phyloP scores from a whole-genome alignment of 2,329 filamentous ascomycete genomes.

The Colletotrichum cordylinicola region DNA sequence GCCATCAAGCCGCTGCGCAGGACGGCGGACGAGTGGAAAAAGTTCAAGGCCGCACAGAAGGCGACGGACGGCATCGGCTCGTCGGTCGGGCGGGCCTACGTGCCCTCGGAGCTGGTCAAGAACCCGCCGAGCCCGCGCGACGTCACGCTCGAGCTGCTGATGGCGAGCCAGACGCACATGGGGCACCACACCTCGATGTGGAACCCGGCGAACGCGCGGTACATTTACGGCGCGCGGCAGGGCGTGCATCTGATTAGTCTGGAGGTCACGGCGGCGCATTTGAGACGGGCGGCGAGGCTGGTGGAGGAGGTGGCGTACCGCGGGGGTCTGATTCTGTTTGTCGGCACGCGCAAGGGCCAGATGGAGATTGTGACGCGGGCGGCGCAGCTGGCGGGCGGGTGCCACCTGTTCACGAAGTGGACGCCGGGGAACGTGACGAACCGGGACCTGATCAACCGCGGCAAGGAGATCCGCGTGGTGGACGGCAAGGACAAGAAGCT shows the following conservation, averaged over 20 bases:
- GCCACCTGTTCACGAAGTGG: constrained; percentile 93
- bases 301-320: constrained; percentile 84
- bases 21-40: not conserved
- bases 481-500: constrained; percentile 72
- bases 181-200: constrained; percentile 90
- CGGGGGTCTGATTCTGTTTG: constrained; percentile 88
- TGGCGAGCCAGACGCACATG: constrained; percentile 87
- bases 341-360: constrained; percentile 85
- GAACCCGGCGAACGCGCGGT: constrained; percentile 93
- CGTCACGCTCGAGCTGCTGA: constrained; percentile 87
- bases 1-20: not conserved
- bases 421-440: constrained; percentile 92
- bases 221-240: constrained; percentile 90
- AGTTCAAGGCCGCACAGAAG: constrained; percentile 1
- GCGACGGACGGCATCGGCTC: constrained; percentile 46
- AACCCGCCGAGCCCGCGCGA: constrained; percentile 80
- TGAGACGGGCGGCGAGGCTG: constrained; percentile 91
- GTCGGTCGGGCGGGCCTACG: constrained; percentile 60
- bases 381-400: constrained; percentile 77
- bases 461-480: constrained; percentile 74
- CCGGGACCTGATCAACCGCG: constrained; percentile 83
- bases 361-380: constrained; percentile 81
- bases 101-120: constrained; percentile 68
- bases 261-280: constrained; percentile 85
- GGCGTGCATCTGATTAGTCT: constrained; percentile 93